Conservation (phyloP, 2,329 filamentous ascomycete species). For the Ceratocystis albifundus region DNA sequence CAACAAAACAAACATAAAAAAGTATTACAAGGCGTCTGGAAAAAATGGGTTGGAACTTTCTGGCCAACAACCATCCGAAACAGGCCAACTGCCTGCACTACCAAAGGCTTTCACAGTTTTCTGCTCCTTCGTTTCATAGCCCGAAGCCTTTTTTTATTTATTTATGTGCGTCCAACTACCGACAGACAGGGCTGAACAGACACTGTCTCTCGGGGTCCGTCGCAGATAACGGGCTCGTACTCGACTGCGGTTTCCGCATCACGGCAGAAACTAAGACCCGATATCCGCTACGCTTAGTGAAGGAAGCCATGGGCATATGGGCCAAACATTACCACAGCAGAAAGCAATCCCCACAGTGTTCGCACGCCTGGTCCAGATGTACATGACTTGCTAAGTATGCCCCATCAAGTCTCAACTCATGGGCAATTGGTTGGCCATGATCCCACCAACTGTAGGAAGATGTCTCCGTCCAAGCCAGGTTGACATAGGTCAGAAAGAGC, state of each 20-base stretch:
- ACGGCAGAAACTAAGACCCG: background rate
- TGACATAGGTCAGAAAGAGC: background rate
- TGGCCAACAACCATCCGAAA: too few relatives aligned
- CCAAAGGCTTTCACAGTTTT: too few relatives aligned
- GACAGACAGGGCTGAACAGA: background rate
- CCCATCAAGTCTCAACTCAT: background rate
- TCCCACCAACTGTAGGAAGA: background rate
- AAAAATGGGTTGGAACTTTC: too few relatives aligned
- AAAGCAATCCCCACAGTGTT: background rate
- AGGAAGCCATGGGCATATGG: background rate
- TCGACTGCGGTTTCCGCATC: background rate
- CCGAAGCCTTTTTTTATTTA: background rate
- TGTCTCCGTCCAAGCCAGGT: too few relatives aligned
- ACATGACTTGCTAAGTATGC: background rate
- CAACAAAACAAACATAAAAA: too few relatives aligned
- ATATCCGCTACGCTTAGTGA: background rate
- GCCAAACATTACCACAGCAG: too few relatives aligned
- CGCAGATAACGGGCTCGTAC: background rate
- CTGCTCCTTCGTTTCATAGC: too few relatives aligned
- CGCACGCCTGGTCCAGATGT: background rate
- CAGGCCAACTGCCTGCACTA: too few relatives aligned
- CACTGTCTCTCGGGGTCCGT: background rate
- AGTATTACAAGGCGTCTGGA: too few relatives aligned
- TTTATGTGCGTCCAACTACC: background rate
- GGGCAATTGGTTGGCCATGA: background rate